These are phyloP conservation scores for Saccharomycopsis synnaedendra DNA, from an alignment of 805 yeast species.

Conservation along the genomic window DNA sequence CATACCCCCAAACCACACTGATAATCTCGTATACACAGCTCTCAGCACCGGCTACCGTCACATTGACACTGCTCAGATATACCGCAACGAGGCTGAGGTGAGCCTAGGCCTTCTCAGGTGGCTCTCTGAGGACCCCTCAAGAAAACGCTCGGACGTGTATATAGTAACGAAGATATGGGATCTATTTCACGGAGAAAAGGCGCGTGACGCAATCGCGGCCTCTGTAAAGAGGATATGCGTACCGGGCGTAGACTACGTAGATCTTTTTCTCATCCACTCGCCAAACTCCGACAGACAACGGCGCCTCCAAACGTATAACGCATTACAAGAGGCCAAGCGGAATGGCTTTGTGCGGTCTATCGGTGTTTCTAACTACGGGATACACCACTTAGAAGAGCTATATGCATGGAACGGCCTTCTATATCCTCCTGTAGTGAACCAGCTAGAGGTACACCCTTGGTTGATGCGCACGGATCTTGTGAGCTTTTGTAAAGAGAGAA, in stretches of 20 bases:
- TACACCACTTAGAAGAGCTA: constrained; percentile 44
- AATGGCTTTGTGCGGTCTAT: constrained; percentile 38
- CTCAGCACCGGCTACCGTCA: constrained; percentile 15
- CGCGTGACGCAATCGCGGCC: constrained; percentile 7
- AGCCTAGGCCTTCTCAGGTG: constrained; percentile 11
- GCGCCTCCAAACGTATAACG: constrained; percentile 40
- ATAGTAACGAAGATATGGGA: constrained; percentile 16
- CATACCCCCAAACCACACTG: constrained; percentile 11
- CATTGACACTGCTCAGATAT: constrained; percentile 16
- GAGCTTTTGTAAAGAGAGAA: constrained; percentile 22
- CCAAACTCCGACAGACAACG: constrained; percentile 11
- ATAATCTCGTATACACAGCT: constrained; percentile 13
- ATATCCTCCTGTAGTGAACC: constrained; percentile 35
- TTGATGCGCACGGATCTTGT: constrained; percentile 28
- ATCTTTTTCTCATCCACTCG: constrained; percentile 18
- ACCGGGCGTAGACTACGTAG: constrained; percentile 18
- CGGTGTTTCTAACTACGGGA: constrained; percentile 58
- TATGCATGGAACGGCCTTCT: constrained; percentile 33
- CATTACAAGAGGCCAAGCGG: constrained; percentile 43
- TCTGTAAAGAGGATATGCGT: constrained; percentile 13
- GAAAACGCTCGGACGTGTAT: constrained; percentile 7
- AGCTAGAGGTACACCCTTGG: constrained; percentile 43
- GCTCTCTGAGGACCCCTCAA: constrained; percentile 13
- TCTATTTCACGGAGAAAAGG: constrained; percentile 13
- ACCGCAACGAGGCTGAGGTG: constrained; percentile 15